Percentiles rank a stretch among this genome's conserved stretches.
phyloP scores from a whole-genome alignment of 805 yeast species.

The Metschnikowia arizonensis region DNA sequence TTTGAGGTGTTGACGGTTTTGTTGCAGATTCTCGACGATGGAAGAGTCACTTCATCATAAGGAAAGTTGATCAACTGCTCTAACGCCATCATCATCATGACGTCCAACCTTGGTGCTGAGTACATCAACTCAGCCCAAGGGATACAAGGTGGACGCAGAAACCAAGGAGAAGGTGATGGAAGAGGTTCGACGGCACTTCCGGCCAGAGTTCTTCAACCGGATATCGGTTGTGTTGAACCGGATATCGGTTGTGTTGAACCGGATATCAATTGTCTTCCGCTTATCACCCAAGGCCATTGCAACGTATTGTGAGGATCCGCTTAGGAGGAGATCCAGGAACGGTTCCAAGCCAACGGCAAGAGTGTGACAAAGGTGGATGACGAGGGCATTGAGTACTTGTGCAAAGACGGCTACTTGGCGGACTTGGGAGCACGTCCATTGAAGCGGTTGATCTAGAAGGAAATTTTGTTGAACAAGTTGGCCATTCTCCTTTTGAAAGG shows the following conservation, averaged over 20 bases:
- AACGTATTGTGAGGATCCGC: slow-evolving; percentile 85
- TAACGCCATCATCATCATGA: slow-evolving; percentile 90
- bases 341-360: slow-evolving; percentile 85
- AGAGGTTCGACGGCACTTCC: slow-evolving; percentile 81
- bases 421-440: slow-evolving; percentile 97
- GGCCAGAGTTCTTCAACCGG: slow-evolving; percentile 97
- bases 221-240: slow-evolving; percentile 92
- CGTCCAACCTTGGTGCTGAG: slow-evolving; percentile 95
- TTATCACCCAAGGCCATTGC: slow-evolving; percentile 86
- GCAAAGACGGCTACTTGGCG: slow-evolving; percentile 82
- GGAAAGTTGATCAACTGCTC: slow-evolving; percentile 94
- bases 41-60: slow-evolving; percentile 89
- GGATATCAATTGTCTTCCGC: slow-evolving; percentile 90
- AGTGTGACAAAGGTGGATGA: slow-evolving; percentile 65
- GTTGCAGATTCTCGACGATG: slow-evolving; percentile 92
- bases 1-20: slow-evolving; percentile 89
- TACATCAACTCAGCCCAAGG: slow-evolving; percentile 65
- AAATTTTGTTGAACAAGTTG: slow-evolving; percentile 78
- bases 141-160: slow-evolving; percentile 59
- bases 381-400: slow-evolving; percentile 75
- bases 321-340: slow-evolving; percentile 75
- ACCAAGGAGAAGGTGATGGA: slow-evolving; percentile 79
- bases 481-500: slow-evolving; percentile 87
- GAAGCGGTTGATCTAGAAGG: slow-evolving; percentile 85
- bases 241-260: slow-evolving; percentile 89